Evolutionary conservation across 2,329 filamentous ascomycete genomes (phyloP), one percentile per base, ranked within the genome.

Genomic region (Exophiala calicioides): DNA sequence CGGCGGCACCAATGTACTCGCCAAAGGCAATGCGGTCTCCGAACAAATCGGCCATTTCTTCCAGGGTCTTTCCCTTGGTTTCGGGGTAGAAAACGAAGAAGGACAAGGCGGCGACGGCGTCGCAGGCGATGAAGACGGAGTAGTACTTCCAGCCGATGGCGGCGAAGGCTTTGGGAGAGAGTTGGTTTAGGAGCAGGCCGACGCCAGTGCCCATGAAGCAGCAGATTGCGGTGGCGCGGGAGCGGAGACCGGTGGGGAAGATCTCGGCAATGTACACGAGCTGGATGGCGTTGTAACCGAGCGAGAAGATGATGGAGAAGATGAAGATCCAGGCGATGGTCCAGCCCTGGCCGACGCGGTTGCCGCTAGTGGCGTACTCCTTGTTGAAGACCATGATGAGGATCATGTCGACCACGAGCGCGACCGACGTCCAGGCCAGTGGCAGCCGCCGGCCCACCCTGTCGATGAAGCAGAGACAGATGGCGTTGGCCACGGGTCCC

Each of bases 221-320:
- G 0, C 78, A 80, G 52, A 81, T 80, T 3, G 78, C 77, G 35
- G 74, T 77, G 2, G 79, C 79, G 16, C 74, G 71, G 4, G 77
- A 77, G 23, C 83, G 79, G 44, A 84, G 85, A 53, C 80, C 79
- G 65, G 85, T 77, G 7, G 83, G 81, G 64, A 82, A 80, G 50
- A 86, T 79, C 62, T 86, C 83, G 12, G 77, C 76, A 61, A 81
- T 81, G 62, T 85, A 85, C 1, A 85, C 37, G 20, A 20, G 37
- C 18, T 26, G 24, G 21, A 44, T 44, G 10, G 41, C 20, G 13
- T 29, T 44, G 23, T 37, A 37, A 8, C 34, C 34, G 7, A 37
- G 18, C 3, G 34, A 37, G 20, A 21, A 37, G 5, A 41, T 41
- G 24, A 31, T 27, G 7, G 37, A 41, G 19, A 42, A 42, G n/a